Percentiles rank a stretch among this genome's conserved stretches.
These are phyloP conservation scores for Aspergillus persii DNA, from an alignment of 2,329 filamentous ascomycete genomes.

Conservation along the genomic window DNA sequence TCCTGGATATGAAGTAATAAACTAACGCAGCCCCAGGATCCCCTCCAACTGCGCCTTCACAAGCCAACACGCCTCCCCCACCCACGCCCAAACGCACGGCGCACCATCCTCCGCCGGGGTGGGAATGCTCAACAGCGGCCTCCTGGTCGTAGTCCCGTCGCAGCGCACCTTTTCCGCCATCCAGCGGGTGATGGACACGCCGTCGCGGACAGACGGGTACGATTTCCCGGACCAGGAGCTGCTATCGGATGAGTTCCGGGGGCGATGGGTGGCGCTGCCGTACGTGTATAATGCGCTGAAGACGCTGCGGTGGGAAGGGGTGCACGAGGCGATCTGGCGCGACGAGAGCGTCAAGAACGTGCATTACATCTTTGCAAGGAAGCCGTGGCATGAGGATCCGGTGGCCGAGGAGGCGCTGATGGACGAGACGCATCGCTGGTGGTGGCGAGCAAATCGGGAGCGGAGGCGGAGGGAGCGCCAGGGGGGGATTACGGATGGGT, in stretches of 20 bases:
- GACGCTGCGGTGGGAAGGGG: conserved; percentile 52
- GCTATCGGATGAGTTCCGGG: conserved; percentile 53
- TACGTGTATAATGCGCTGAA: conserved; percentile 62
- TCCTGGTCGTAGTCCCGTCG: conserved; percentile 62
- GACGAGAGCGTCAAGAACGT: conserved; percentile 62
- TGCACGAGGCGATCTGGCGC: conserved; percentile 60
- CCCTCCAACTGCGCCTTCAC: conserved; percentile 63
- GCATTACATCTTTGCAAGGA: conserved; percentile 61
- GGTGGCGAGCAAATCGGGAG: conserved; percentile 54
- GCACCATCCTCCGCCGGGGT: conserved; percentile 51
- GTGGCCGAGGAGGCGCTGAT: conserved; percentile 11
- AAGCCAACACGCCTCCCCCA: conserved; percentile 48
- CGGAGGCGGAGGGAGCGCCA: conserved; percentile 48
- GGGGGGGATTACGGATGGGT: conserved; percentile 6
- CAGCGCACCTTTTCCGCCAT: conserved; percentile 53
- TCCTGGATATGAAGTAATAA: too few relatives aligned
- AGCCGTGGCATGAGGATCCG: conserved; percentile 59
- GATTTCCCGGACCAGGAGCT: conserved; percentile 61
- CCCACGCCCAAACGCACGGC: conserved; percentile 37
- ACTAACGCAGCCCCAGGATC: conserved; percentile 23
- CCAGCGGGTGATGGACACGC: conserved; percentile 39
- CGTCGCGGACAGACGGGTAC: conserved; percentile 37
- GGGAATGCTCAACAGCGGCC: conserved; percentile 59
- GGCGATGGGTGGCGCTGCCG: conserved; percentile 57
- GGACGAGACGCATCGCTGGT: conserved; percentile 57